Base-by-base conservation (phyloP, 768 basidiomycete species). In the Mycena amicta region DNA sequence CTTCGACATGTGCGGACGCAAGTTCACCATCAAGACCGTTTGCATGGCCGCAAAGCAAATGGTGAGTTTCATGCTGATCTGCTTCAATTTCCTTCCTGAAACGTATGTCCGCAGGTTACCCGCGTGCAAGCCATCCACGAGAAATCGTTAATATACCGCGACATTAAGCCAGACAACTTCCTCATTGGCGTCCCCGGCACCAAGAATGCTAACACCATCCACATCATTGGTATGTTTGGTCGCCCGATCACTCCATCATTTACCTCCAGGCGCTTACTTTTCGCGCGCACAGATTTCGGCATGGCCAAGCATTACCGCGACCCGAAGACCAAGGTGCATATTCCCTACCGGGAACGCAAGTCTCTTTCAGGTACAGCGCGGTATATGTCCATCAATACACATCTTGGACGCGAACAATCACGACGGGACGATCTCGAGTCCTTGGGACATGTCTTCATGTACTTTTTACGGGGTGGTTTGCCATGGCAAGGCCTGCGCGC, bases 261-360 rank as follows among this genome's bases (percentile, higher is more conserved):
- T 27, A 55, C 63, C 46, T 55, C 22, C 31, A 50, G 47, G 12
- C 43, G 53, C 22, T 47, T 46, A 11, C 50, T 61, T 59, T 45
- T 30, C 52, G 23, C 50, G 31, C 41, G 37, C 30, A 18, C 74
- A 90, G 96, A 99, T 72, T 98, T 99, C 70, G 96, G 96, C 60
- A 98, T 98, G 97, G 96, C 96, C 51, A 99, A 99, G 75, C 95
- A 98, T 74, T 98, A 98, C 72, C 88, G 97, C 55, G 97, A 99
- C 74, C 96, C 96, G 0, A 98, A 96, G 77, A 94, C 93, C 18
- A 97, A 94, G 71, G 86, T 92, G 56, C 96, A 99, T 74, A 99
- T 99, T 60, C 96, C 97, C n/a, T 99, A 99, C 75, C 87, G 97
- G 65, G 96, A 99, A 72, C 87, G 97, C 68, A 99, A 98, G 80